Conservation (phyloP, 192 early-diverging fungal genomes). For the Dimargaris verticillata region DNA sequence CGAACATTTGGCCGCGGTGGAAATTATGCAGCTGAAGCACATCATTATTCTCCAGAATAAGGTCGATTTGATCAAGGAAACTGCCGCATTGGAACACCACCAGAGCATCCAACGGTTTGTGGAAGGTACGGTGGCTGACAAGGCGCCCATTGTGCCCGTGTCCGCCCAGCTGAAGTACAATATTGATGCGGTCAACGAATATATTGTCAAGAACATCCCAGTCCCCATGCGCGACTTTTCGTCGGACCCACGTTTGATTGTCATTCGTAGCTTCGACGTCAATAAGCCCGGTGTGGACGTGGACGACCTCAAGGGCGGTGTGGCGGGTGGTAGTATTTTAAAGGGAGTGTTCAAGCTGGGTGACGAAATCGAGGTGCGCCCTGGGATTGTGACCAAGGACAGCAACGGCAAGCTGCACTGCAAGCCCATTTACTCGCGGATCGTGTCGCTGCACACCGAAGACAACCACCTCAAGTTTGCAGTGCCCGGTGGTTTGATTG, state of each 20-base stretch:
- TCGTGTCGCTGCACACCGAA: conserved; percentile 78
- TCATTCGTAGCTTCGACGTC: conserved; percentile 97
- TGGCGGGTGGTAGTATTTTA: conserved; percentile 93
- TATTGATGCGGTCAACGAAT: conserved; percentile 94
- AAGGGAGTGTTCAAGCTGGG: conserved; percentile 74
- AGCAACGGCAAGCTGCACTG: conserved; percentile 63
- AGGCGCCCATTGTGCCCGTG: conserved; percentile 91
- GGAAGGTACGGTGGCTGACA: conserved; percentile 87
- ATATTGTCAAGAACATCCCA: conserved; percentile 91
- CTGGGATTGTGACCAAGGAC: conserved; percentile 85
- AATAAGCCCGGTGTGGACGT: conserved; percentile 97
- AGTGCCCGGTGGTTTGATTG: conserved; percentile 97
- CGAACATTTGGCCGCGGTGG: conserved; percentile 96
- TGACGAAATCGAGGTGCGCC: conserved; percentile 93
- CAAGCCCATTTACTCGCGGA: conserved; percentile 75
- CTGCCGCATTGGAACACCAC: conserved; percentile 76
- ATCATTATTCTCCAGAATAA: conserved; percentile 99
- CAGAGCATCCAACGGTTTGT: conserved; percentile 82
- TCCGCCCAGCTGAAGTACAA: conserved; percentile 98
- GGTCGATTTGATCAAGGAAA: conserved; percentile 90
- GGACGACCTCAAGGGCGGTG: conserved; percentile 83
- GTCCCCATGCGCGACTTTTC: conserved; percentile 88
- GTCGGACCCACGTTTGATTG: conserved; percentile 79
- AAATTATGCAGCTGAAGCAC: conserved; percentile 95
- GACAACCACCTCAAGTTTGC: conserved; percentile 86